These are phyloP conservation scores for Escovopsis sp. DNA, from an alignment of 2,329 filamentous ascomycete species.

Conservation along the genomic window DNA sequence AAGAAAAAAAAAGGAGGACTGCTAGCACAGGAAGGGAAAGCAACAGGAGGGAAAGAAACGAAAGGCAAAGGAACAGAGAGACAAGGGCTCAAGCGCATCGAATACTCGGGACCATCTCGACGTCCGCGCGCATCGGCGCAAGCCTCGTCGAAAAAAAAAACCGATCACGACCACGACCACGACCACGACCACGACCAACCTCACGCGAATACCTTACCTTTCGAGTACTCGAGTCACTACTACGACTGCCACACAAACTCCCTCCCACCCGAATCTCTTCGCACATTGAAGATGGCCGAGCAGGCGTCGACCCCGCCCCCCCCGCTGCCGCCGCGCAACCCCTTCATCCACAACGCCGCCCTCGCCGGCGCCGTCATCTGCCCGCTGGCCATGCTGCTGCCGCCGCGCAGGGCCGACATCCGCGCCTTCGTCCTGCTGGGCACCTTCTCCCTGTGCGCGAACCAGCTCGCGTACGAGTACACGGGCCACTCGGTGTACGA, in stretches of 20 bases:
- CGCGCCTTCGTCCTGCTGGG: conserved; percentile 35
- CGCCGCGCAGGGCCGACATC: conserved; percentile 36
- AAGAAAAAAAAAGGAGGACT: no score
- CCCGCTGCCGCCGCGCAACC: conserved; percentile 19
- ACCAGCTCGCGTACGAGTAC: conserved; percentile 42
- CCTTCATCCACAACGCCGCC: conserved; percentile 31
- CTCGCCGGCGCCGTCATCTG: conserved; percentile 32
- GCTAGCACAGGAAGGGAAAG: no score
- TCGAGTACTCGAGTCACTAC: no score
- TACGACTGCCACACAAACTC: background rate
- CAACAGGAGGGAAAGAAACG: no score
- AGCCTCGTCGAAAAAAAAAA: no score
- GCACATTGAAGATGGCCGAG: conserved; percentile 16
- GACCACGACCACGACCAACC: no score
- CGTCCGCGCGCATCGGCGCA: no score
- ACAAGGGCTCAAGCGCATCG: no score
- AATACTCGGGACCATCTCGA: no score
- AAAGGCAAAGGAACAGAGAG: no score
- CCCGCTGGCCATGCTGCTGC: conserved; percentile 33
- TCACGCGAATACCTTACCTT: no score
- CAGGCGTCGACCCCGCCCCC: conserved; percentile 12
- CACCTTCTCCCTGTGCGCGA: conserved; percentile 36
- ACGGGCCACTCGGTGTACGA: conserved; percentile 37
- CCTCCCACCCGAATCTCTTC: background rate
- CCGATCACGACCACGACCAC: no score